A percentile compares a stretch with the other conserved stretches of the same genome.
phyloP scores from a whole-genome alignment of 2,329 filamentous ascomycete species.

The Alternaria viburni region DNA sequence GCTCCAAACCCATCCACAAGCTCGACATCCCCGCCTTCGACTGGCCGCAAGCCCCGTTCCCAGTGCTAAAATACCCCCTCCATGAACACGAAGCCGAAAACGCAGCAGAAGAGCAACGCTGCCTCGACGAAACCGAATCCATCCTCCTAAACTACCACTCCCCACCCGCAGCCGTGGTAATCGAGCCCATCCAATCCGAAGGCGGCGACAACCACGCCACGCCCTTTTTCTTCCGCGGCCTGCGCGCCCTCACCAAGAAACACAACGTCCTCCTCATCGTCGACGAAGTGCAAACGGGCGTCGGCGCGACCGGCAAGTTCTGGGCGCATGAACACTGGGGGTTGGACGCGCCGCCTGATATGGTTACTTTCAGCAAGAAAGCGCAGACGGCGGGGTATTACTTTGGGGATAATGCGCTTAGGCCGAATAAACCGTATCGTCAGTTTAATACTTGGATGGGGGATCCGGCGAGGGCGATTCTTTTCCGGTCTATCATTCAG shows the following conservation, averaged over 20 bases:
- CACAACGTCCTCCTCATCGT: slow-evolving; percentile 85
- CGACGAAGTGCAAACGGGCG: slow-evolving; percentile 92
- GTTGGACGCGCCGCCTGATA: slow-evolving; percentile 79
- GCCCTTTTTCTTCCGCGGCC: slow-evolving; percentile 82
- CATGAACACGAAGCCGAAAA: slow-evolving; percentile 82
- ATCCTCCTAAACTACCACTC: slow-evolving; percentile 80
- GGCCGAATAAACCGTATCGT: slow-evolving; percentile 91
- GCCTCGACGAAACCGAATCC: slow-evolving; percentile 81
- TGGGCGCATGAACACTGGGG: slow-evolving; percentile 98
- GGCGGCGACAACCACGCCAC: slow-evolving; percentile 94
- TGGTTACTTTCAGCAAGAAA: slow-evolving; percentile 96
- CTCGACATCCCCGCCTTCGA: slow-evolving; percentile 93
- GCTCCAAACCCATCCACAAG: slow-evolving; percentile 94
- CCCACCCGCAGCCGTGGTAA: slow-evolving; percentile 79
- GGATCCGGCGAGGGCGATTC: slow-evolving; percentile 80
- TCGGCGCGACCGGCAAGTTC: slow-evolving; percentile 91
- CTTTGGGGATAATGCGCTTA: slow-evolving; percentile 78
- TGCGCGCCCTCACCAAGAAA: slow-evolving; percentile 79
- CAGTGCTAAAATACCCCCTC: slow-evolving; percentile 83
- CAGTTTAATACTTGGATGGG: slow-evolving; percentile 99
- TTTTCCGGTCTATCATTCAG: slow-evolving; percentile 85
- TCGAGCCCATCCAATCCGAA: slow-evolving; percentile 93
- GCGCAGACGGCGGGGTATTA: slow-evolving; percentile 94
- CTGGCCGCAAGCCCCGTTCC: slow-evolving; percentile 92
- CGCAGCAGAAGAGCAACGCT: slow-evolving; percentile 77